Evolutionary conservation across 352 stramenopile species (phyloP).

Genomic region (Chloridella minuta): DNA sequence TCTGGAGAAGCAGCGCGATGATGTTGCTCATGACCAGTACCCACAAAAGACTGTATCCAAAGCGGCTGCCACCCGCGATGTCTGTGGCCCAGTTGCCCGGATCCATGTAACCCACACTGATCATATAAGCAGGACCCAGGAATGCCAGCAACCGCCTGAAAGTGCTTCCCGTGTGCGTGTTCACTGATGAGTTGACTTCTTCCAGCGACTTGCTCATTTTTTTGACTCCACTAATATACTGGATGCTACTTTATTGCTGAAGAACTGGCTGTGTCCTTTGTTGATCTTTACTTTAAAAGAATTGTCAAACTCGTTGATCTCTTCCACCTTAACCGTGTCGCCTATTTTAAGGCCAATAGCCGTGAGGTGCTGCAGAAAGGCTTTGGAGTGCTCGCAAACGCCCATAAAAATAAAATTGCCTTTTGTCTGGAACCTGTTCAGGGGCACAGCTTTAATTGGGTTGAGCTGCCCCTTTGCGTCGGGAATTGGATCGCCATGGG

Average conservation of each 20-base stretch:
- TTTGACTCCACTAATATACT: no score
- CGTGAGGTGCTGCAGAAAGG: not conserved
- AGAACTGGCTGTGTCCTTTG: no score
- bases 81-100: slow-evolving; percentile 72
- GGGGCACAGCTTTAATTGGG: not conserved
- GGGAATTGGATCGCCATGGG: not conserved
- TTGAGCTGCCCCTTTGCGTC: not conserved
- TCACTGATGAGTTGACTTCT: no score
- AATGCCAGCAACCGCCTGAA: not conserved
- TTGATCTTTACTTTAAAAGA: not conserved
- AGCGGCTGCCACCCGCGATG: slow-evolving; percentile 54
- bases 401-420: not conserved
- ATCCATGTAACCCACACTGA: slow-evolving; percentile 72
- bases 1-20: slow-evolving; percentile 14
- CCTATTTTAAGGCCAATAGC: not conserved
- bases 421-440: not conserved
- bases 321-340: not conserved
- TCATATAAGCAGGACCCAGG: slow-evolving; percentile 32
- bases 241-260: no score
- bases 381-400: not conserved
- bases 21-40: not conserved
- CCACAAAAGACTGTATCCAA: slow-evolving; percentile 30
- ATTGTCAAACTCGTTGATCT: not conserved
- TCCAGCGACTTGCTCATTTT: no score
- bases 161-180: no score